Evolutionary conservation across 306 rosid species (phyloP).

Genomic region (Prinsepia uniflora): DNA sequence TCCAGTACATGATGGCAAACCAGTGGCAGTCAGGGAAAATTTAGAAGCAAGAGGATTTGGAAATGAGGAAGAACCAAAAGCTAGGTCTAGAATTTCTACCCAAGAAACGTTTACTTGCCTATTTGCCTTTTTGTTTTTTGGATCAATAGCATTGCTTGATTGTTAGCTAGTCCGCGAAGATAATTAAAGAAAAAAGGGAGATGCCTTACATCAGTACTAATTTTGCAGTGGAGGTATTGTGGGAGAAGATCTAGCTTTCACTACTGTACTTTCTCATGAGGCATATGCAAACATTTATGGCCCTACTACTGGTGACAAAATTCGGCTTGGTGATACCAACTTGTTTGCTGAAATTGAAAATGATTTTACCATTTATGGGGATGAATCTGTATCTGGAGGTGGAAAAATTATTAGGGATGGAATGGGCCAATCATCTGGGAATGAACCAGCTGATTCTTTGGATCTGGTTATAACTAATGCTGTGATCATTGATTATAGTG

Average conservation of each 20-base stretch:
- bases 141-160: slow-evolving; percentile 19
- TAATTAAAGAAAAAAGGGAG: slow-evolving; percentile 15
- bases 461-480: slow-evolving; percentile 92
- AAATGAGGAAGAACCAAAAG: slow-evolving; percentile 48
- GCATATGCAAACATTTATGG: slow-evolving; percentile 81
- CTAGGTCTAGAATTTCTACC: slow-evolving; percentile 48
- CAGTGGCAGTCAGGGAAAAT: slow-evolving; percentile 44
- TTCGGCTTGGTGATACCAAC: slow-evolving; percentile 88
- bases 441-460: slow-evolving; percentile 35
- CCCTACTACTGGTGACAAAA: slow-evolving; percentile 84
- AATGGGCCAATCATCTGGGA: slow-evolving; percentile 80
- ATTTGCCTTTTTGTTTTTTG: slow-evolving; percentile 14
- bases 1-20: slow-evolving; percentile 45
- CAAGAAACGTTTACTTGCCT: slow-evolving; percentile 6
- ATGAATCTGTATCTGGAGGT: slow-evolving; percentile 93
- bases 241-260: slow-evolving; percentile 46
- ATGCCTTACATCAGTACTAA: slow-evolving; percentile 39
- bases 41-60: slow-evolving; percentile 41
- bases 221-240: slow-evolving; percentile 74
- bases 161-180: slow-evolving; percentile 13
- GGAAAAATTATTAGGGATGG: slow-evolving; percentile 95
- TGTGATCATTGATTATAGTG: slow-evolving; percentile 70
- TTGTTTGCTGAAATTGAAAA: slow-evolving; percentile 80
- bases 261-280: slow-evolving; percentile 53
- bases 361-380: slow-evolving; percentile 74